Conservation (phyloP, 2,329 filamentous ascomycete genomes). For the Ophiostoma sp. region DNA sequence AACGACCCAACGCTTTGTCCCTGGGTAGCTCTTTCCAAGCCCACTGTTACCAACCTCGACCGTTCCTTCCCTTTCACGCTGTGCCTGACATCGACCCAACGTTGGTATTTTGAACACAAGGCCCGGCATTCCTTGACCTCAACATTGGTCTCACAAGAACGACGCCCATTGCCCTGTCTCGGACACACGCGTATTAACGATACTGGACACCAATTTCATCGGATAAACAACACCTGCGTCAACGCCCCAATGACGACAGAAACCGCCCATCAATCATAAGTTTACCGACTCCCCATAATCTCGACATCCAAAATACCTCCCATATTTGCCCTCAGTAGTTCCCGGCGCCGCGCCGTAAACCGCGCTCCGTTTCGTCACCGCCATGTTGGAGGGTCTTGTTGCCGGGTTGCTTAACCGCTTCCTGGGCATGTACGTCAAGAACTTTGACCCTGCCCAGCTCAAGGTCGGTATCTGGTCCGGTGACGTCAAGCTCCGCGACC, state of each 20-base stretch:
- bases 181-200: conserved; percentile 1
- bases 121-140: neutral
- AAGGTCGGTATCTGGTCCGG: conserved; percentile 99
- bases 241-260: neutral
- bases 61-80: neutral
- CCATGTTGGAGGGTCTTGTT: conserved; percentile 95
- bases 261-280: neutral
- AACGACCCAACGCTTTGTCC: conserved; percentile 16
- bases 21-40: conserved; percentile 13
- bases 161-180: neutral
- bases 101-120: neutral
- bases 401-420: conserved; percentile 98
- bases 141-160: neutral
- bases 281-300: neutral
- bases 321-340: neutral
- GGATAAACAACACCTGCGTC: neutral
- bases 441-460: conserved; percentile 95
- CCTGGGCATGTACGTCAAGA: conserved; percentile 99
- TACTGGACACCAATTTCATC: neutral
- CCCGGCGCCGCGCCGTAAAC: conserved; percentile 6
- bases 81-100: conserved; percentile 15
- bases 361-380: conserved; percentile 36
- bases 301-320: neutral
- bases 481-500: conserved; percentile 88
- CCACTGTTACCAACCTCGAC: neutral